phyloP scores from a whole-genome alignment of 1,284 basidiomycete genomes.

The Moesziomyces globuligerus region DNA sequence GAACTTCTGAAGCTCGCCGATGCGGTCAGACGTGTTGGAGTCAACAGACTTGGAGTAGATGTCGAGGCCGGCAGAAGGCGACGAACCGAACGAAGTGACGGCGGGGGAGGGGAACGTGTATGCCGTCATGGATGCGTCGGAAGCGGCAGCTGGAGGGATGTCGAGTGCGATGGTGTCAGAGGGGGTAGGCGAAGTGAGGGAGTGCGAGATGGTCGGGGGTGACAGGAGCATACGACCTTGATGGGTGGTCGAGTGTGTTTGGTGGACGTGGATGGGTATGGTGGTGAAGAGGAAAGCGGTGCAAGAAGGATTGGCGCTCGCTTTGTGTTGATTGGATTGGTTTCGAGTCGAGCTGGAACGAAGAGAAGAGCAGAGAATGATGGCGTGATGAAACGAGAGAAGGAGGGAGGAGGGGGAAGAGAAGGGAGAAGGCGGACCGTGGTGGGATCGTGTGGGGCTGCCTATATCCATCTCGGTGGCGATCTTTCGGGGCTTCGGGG shows the following conservation, averaged over 20 bases:
- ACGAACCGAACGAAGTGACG: constrained; percentile 17
- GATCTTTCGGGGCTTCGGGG: no score
- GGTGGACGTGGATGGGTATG: no score
- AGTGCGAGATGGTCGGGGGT: no score
- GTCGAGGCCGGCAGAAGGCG: constrained; percentile 14
- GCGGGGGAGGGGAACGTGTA: constrained; percentile 15
- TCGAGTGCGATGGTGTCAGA: background rate
- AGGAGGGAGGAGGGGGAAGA: background rate
- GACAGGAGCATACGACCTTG: no score
- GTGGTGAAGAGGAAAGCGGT: no score
- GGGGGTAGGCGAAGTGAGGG: background rate
- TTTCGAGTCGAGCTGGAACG: no score
- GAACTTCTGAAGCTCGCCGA: constrained; percentile 43
- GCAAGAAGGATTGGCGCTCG: no score
- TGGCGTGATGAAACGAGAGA: background rate
- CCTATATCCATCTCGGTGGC: no score
- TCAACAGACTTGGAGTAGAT: constrained; percentile 18
- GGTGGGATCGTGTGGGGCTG: no score
- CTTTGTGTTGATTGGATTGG: no score
- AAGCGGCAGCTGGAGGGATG: constrained; percentile 13
- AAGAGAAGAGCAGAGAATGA: background rate
- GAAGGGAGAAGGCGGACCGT: background rate
- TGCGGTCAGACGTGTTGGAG: constrained; percentile 16
- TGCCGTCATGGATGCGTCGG: constrained; percentile 26
- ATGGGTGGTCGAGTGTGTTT: no score